phyloP scores from a whole-genome alignment of 2,329 filamentous ascomycete species.

The Fusarium sarcochroum region DNA sequence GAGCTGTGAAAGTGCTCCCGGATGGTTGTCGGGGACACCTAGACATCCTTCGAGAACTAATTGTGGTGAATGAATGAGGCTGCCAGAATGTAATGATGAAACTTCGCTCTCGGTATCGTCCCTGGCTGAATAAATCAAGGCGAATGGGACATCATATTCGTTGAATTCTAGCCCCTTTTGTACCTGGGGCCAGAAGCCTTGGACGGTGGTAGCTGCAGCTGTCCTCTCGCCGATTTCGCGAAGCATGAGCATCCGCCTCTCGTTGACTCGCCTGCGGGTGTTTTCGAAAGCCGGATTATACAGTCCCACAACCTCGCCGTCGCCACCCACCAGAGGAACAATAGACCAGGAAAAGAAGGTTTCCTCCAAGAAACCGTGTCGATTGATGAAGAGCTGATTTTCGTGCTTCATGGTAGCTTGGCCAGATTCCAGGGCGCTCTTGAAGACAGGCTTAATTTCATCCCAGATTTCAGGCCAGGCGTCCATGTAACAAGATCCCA shows the following conservation, averaged over 20 bases:
- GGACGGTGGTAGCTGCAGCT: conserved; percentile 78
- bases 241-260: conserved; percentile 83
- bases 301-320: conserved; percentile 80
- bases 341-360: conserved; percentile 88
- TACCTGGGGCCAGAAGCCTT: conserved; percentile 80
- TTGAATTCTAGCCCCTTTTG: conserved; percentile 79
- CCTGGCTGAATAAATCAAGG: conserved; percentile 80
- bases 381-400: conserved; percentile 79
- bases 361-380: conserved; percentile 80
- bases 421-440: conserved; percentile 75
- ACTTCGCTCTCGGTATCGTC: conserved; percentile 80
- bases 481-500: conserved; percentile 78
- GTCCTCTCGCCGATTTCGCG: conserved; percentile 84
- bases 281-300: conserved; percentile 89
- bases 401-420: conserved; percentile 90
- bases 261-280: conserved; percentile 82
- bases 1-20: conserved; percentile 70
- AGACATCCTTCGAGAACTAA: conserved; percentile 80
- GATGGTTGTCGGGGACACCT: conserved; percentile 76
- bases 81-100: conserved; percentile 79
- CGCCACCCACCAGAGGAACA: conserved; percentile 80
- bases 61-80: conserved; percentile 71
- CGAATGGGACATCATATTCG: conserved; percentile 81
- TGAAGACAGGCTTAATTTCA: conserved; percentile 77
- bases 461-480: conserved; percentile 84